These are phyloP conservation scores for Turritis glabra DNA, from an alignment of 345 rosid genomes.

Conservation along the genomic window DNA sequence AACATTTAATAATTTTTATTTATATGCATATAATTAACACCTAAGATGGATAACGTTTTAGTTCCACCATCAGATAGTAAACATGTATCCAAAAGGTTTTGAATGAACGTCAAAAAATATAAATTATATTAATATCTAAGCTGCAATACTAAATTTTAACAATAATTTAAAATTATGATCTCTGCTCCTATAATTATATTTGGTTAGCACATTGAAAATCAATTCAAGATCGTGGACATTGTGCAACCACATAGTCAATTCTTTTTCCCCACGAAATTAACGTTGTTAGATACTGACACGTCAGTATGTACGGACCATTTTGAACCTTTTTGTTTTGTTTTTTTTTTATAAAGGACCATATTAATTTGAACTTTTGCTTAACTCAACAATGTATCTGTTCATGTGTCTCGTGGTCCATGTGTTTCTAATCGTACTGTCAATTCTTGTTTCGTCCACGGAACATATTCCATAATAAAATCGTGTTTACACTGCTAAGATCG, in stretches of 20 bases:
- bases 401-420: neutral
- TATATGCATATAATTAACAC: neutral
- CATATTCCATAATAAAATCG: neutral
- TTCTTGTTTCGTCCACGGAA: conserved; percentile 16
- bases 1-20: no score
- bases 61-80: neutral
- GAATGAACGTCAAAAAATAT: neutral
- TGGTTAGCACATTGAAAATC: neutral
- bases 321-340: neutral
- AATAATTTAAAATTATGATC: neutral
- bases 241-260: neutral
- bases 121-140: neutral
- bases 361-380: no score
- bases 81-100: neutral
- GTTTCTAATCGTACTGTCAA: neutral
- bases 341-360: no score
- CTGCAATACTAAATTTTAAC: neutral
- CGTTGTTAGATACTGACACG: neutral
- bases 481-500: neutral
- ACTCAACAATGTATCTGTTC: neutral
- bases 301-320: neutral
- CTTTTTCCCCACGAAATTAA: neutral
- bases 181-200: neutral
- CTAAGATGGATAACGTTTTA: neutral
- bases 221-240: neutral